Base-by-base conservation (phyloP, 306 rosid genomes). In the Acmispon strigosus region DNA sequence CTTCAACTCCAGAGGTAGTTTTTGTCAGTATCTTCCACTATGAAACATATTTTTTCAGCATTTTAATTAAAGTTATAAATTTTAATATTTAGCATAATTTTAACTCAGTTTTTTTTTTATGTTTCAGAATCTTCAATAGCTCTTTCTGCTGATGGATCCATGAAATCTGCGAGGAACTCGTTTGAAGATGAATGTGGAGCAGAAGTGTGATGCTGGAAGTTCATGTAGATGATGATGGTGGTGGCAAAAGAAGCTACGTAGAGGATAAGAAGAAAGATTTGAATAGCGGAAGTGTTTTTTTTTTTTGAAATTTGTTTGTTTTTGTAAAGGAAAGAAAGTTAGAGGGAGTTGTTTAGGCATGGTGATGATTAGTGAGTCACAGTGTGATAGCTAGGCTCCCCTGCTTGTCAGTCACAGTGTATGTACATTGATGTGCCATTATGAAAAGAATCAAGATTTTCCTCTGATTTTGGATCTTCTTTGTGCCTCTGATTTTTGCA, bases 1-100 rank as follows among this genome's bases (percentile, higher is more conserved):
- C 2, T 84, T 83, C 48, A 87, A 84, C 49, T 80, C 89, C 1
- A 83, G 90, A 89, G 98, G 81, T 77, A 54, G 2, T 5, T 27
- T 76, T 39, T 2, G 12, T 69, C 22, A 0, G 8, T 22, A 2
- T 1, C 4, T 27, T 37, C 12, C 1, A 14, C 1, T 17, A 37
- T 42, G 4, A 8, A 4, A 4, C 1, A 2, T 8, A 13, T 3
- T 41, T 24, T 8, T 39, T 39, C 43, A 7, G n/a, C 37, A 37
- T 4, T 16, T 42, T 48, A 65, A 36, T 49, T 58, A 0, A 0
- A 9, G 27, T 10, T 36, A 10, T 6, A 9, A 54, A 70, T 14
- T 1, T 1, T 5, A 14, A 6, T 18, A 32, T 20, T 8, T 16
- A 52, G 44, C 37, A 0, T 7, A 0, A 50, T 37, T 20, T 24